These are phyloP conservation scores for Fusarium setosum DNA, from an alignment of 2,329 filamentous ascomycete species.

Conservation along the genomic window DNA sequence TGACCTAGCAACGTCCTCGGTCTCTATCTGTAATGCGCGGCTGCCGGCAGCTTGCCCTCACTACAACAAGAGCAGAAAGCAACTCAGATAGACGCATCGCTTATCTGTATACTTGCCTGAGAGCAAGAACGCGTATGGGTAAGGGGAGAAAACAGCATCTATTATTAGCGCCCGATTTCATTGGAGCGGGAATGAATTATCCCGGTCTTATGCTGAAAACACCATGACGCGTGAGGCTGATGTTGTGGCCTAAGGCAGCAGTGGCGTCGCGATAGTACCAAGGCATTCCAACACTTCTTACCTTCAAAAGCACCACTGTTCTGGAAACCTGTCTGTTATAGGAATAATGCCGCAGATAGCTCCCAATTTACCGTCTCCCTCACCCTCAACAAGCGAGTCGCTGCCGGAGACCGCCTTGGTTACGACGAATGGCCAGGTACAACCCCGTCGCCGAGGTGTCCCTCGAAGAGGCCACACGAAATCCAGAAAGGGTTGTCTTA, in stretches of 20 bases:
- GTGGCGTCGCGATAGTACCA: background rate
- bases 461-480: conserved; percentile 31
- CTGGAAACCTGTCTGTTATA: background rate
- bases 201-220: conserved; percentile 18
- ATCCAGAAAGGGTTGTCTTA: conserved; percentile 33
- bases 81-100: too few species aligned
- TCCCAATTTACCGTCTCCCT: background rate
- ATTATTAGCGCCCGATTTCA: too few species aligned
- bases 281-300: background rate
- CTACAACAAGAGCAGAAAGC: too few species aligned
- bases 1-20: too few species aligned
- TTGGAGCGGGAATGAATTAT: conserved; percentile 17
- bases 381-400: background rate
- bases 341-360: background rate
- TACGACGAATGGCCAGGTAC: background rate
- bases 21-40: too few species aligned
- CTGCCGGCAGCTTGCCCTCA: too few species aligned
- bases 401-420: background rate
- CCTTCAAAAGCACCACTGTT: background rate
- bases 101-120: too few species aligned
- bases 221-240: background rate
- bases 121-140: too few species aligned
- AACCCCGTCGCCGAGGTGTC: conserved; percentile 2
- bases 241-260: background rate
- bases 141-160: too few species aligned